phyloP scores from a whole-genome alignment of 345 rosid genomes.

The Camelina neglecta region DNA sequence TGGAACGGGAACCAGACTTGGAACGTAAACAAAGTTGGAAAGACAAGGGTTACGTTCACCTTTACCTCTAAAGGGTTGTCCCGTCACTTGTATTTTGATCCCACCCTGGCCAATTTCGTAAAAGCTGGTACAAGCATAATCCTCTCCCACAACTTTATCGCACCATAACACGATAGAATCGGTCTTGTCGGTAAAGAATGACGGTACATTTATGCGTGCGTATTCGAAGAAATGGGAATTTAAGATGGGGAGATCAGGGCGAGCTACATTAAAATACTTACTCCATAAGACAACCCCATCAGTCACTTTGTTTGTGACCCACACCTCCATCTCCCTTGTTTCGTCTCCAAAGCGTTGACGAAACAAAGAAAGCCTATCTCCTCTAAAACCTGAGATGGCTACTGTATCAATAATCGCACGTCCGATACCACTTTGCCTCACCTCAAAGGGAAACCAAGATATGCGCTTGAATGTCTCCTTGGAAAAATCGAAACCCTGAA shows the following conservation, averaged over 20 bases:
- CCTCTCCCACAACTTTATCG: not conserved
- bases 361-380: too few relatives aligned
- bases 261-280: slow-evolving; percentile 5
- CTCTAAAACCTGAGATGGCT: too few relatives aligned
- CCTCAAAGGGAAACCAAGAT: too few relatives aligned
- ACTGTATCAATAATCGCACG: too few relatives aligned
- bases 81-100: slow-evolving; percentile 27
- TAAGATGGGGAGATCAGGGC: not conserved
- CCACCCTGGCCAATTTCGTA: slow-evolving; percentile 16
- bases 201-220: not conserved
- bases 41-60: not conserved
- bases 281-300: slow-evolving; percentile 17
- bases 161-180: not conserved
- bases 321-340: not conserved
- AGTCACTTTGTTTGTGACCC: slow-evolving; percentile 20
- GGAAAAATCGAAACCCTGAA: too few relatives aligned
- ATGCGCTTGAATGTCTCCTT: too few relatives aligned
- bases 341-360: too few relatives aligned
- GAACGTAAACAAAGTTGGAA: not conserved
- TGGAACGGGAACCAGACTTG: slow-evolving; percentile 15
- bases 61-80: not conserved
- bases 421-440: too few relatives aligned
- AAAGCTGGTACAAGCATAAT: not conserved
- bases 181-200: slow-evolving; percentile 15
- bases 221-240: not conserved